Evolutionary conservation across 495 filamentous ascomycete genomes (phyloP), one percentile per base, ranked within the genome.

Genomic region (Podospora conica): DNA sequence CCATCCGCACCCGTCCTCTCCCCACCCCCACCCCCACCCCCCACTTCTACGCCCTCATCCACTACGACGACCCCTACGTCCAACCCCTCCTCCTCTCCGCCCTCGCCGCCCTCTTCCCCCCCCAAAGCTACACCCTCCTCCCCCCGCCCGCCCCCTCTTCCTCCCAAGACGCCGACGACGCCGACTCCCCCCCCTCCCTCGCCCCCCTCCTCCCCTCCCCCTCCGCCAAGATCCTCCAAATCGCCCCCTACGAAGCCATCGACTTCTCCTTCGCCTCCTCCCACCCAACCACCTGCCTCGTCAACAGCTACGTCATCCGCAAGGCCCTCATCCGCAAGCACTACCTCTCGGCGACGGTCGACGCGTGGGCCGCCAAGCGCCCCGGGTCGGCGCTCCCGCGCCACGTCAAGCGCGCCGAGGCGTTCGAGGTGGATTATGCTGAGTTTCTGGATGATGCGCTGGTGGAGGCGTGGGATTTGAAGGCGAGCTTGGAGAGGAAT

Each of bases 291-390:
- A 86, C 84, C 1, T 86, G 81, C 54, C 83, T 92, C 6, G 80
- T 85, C 33, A 96, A 95, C 74, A 87, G 89, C 66, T 97, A 96
- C 73, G 86, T 97, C 71, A 93, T 97, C 75, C 92, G 95, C 70
- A 98, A 97, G 83, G 95, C 95, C 1, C 79, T 98, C n/a, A 97
- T 97, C 71, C 86, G 95, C 58, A 98, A 98, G 75, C 95, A 98
- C 74, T 97, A 92, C 74, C 83, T 98, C 3, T 85, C 87, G 6
- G 86, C 87, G 18, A 97, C 94, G 0, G 84, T 96, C 40, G 79
- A 86, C 53, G 87, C 87, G 68, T 96, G 92, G 89, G 78, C 90
- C 12, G 84, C 88, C 21, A 98, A 98, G 71, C 79, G 93, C 68
- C 92, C 94, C 0, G 78, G 83, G 33, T 90, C 87, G 20, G 74